Base-by-base conservation (phyloP, 441 rosid genomes). In the Isatis lusitanica region DNA sequence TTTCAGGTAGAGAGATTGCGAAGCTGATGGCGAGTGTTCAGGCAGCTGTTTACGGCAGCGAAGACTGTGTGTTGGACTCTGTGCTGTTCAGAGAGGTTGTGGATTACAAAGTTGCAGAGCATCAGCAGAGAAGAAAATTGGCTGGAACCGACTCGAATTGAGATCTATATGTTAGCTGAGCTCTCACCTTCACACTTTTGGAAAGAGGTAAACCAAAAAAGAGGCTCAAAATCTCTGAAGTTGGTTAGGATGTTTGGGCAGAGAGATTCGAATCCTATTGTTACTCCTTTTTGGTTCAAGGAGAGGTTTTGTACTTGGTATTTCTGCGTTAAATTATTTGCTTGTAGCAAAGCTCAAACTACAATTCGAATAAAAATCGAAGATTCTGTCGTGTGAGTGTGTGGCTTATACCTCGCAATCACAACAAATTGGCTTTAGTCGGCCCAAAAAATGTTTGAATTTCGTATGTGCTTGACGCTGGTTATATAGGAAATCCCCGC, bases 31-130 rank as follows among this genome's bases (percentile, higher is more conserved):
- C 94, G 11, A 65, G 96, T 36, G 93, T 92, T 60, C 96, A 92
- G 74, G 98, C 98, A 63, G 90, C 92, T 43, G 94, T 92, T 15
- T 92, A 92, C 50, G 96, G 98, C 53, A 90, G 96, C 43, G 90
- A 75, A 60, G 78, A 86, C 38, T 92, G 97, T 70, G 87, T 82
- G 56, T 90, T 92, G 18, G 96, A 92, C 74, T 57, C 95, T 9
- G 72, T 21, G 56, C 73, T 92, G 44, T 92, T 90, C 59, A 87
- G 97, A 47, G 97, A 92, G 74, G 97, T 92, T 62, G 92, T 92
- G 15, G 98, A 92, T 67, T 87, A 89, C 51, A 89, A 92, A 84
- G 92, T 85, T 24, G 90, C 92, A 2, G 98, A 92, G 80, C 98
- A 90, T 81, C 90, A 85, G 35, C 97, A 90, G 68, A 87, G 97